Evolutionary conservation across 2,329 filamentous ascomycete species (phyloP), one percentile per base, ranked within the genome.

Genomic region (Verticillium isaacii): DNA sequence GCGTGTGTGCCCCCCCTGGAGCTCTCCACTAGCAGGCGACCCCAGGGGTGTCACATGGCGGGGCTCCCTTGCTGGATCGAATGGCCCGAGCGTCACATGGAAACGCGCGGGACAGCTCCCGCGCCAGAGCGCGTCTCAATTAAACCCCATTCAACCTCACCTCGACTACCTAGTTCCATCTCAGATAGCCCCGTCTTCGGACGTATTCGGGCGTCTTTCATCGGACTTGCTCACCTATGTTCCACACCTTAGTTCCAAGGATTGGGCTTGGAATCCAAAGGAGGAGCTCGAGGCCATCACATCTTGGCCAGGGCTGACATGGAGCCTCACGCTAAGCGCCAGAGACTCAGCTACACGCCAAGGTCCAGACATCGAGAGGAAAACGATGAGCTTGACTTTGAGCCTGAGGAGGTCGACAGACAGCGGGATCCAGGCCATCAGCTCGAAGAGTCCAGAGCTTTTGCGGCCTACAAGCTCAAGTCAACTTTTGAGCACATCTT

Each of bases 401-500:
- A 76, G 32, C 77, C 81, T 7, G 78, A 79, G 23, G 79, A 82
- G 63, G 75, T 83, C 61, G 75, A 78, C 56, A 72, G 76, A 29
- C 75, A 76, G 54, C 79, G 81, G 36, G 81, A 87, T 63, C 80
- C 84, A 17, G 78, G 82, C 59, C 80, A 82, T 64, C 82, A 86
- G 61, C 77, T 92, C 17, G 80, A 86, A 56, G 78, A 84, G 63
- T 86, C 84, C 57, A 84, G 90, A 66, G 83, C 85, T 58, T 82
- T 83, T 60, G 90, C 92, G 62, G 88, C 91, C 64, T 78, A 82
- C 65, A 87, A 87, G 62, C 83, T 97, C 50, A 94, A 95, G 73
- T 88, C 87, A n/a, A 87, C 87, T 5, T 95, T 96, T 72, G 93
- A 97, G 71, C 80, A 85, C 61, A 96, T 98, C 61, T 97, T 97